Evolutionary conservation across 2,329 filamentous ascomycete genomes (phyloP).

Genomic region (Orbilia javanica): DNA sequence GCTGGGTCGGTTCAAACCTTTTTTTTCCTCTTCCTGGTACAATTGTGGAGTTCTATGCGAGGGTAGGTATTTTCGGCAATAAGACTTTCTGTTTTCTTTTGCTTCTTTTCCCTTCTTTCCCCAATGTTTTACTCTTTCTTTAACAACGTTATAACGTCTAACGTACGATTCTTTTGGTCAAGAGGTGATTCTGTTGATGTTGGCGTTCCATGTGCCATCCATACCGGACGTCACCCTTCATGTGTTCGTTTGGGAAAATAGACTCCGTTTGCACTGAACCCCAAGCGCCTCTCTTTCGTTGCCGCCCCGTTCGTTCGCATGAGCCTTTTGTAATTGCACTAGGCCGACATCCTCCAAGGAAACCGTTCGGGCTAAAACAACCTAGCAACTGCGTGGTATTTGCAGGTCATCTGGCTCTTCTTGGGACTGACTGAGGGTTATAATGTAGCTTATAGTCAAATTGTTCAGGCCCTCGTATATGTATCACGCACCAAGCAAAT

Average conservation of each 20-base stretch:
- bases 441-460: constrained; percentile 3
- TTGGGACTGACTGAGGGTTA: background rate
- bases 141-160: background rate
- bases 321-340: constrained; percentile 14
- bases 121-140: too few species aligned
- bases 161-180: too few species aligned
- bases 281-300: background rate
- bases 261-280: background rate
- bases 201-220: constrained; percentile 19
- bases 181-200: constrained; percentile 5
- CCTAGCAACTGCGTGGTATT: background rate
- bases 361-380: constrained; percentile 3
- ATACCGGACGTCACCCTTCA: background rate
- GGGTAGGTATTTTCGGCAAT: constrained; percentile 6
- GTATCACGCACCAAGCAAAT: background rate
- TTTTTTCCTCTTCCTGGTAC: background rate
- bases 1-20: constrained; percentile 8
- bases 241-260: background rate
- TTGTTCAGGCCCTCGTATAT: constrained; percentile 15
- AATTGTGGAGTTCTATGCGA: constrained; percentile 1
- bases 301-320: constrained; percentile 1
- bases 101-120: background rate
- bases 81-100: background rate
- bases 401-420: constrained; percentile 4
- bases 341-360: constrained; percentile 5